Evolutionary conservation across 1,139 yeast species (phyloP).

Genomic region (Saccharomyces hybrid): DNA sequence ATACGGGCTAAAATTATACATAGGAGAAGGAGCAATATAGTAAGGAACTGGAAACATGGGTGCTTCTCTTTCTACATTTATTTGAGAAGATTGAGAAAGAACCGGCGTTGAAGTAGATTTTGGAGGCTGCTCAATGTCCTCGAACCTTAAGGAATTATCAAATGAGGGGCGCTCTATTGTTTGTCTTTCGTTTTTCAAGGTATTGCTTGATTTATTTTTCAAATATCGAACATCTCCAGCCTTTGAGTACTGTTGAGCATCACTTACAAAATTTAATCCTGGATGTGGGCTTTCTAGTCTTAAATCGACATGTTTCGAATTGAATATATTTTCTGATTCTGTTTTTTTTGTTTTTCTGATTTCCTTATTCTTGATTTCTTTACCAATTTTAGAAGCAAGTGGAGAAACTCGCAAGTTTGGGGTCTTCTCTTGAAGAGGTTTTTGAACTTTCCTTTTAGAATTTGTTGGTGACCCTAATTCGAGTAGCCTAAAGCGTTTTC

Average conservation of each 20-base stretch:
- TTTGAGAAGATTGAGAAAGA: not conserved
- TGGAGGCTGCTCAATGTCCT: constrained; percentile 34
- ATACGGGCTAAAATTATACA: constrained; percentile 4
- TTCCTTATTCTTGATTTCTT: not conserved
- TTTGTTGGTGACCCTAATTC: not conserved
- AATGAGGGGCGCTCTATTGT: not conserved
- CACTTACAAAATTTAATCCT: not conserved
- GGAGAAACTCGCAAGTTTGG: not conserved
- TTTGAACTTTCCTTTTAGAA: not conserved
- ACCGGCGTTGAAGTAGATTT: constrained; percentile 34
- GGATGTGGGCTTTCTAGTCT: not conserved
- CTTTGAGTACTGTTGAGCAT: not conserved
- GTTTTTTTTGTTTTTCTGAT: not conserved
- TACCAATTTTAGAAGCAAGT: not conserved
- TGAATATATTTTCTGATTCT: not conserved
- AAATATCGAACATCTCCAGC: not conserved
- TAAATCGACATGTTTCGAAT: not conserved
- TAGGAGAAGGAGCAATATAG: constrained; percentile 3
- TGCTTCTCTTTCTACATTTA: not conserved
- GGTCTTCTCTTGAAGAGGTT: not conserved
- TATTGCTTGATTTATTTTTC: not conserved
- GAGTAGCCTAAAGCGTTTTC: not conserved
- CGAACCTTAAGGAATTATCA: constrained; percentile 27
- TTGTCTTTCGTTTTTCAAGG: constrained; percentile 5
- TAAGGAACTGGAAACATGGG: not conserved